Percentiles rank a stretch among this genome's conserved stretches.
phyloP scores from a whole-genome alignment of 495 filamentous ascomycete genomes.

The Penicillium lividum region DNA sequence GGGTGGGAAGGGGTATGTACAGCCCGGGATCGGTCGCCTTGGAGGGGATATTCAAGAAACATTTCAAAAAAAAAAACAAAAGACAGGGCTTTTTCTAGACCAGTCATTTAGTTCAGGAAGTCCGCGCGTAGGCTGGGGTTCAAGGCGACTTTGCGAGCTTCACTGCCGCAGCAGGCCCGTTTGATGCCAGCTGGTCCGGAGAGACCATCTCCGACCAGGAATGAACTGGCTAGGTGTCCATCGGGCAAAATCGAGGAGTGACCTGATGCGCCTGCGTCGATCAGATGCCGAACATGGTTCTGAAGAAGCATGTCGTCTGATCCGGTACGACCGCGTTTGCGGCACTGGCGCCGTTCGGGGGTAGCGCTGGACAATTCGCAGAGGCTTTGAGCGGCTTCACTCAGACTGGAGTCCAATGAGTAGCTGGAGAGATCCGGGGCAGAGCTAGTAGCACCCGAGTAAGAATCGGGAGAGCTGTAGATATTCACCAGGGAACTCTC shows the following conservation, averaged over 20 bases:
- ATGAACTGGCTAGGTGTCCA: conserved; percentile 41
- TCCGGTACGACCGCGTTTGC: conserved; percentile 69
- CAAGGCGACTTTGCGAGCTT: conserved; percentile 43
- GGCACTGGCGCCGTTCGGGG: conserved; percentile 36
- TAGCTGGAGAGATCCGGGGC: conserved; percentile 54
- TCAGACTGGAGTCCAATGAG: conserved; percentile 42
- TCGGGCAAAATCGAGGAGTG: conserved; percentile 41
- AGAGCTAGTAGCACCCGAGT: conserved; percentile 49
- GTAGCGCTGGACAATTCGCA: conserved; percentile 60
- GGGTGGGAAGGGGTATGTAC: conserved; percentile 13
- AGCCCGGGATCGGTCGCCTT: not conserved
- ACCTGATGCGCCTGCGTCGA: conserved; percentile 34
- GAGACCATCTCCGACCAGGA: conserved; percentile 29
- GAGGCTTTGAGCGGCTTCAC: conserved; percentile 66
- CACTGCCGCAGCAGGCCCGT: conserved; percentile 49
- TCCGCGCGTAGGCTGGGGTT: conserved; percentile 42
- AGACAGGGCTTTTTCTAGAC: conserved; percentile 20
- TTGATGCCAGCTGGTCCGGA: conserved; percentile 48
- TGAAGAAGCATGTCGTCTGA: conserved; percentile 70
- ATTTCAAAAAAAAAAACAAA: conserved; percentile 1
- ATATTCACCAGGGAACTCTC: conserved; percentile 50
- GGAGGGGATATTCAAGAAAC: not conserved
- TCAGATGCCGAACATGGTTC: conserved; percentile 67
- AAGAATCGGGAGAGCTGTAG: conserved; percentile 63
- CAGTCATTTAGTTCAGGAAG: conserved; percentile 31